Evolutionary conservation across 148 eudicot species (phyloP).

Genomic region (Diospyros kaki): DNA sequence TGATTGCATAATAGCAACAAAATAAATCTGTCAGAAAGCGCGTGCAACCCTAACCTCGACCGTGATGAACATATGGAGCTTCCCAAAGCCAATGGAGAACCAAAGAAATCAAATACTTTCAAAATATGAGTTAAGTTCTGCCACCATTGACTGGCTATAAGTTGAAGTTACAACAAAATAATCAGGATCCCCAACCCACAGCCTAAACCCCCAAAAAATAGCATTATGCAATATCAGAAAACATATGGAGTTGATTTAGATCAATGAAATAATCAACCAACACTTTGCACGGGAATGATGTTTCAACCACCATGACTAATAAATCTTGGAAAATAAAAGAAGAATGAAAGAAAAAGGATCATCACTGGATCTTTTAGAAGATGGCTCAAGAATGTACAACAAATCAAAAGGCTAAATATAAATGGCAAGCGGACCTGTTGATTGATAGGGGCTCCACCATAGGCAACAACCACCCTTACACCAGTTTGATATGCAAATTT

Average conservation of each 20-base stretch:
- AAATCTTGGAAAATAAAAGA: neutral
- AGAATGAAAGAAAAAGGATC: neutral
- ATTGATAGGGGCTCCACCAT: constrained; percentile 55
- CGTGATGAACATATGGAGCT: neutral
- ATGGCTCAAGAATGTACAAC: neutral
- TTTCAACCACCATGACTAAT: neutral
- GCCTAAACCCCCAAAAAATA: neutral
- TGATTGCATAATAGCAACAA: neutral
- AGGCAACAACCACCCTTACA: constrained; percentile 48
- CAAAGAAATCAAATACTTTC: neutral
- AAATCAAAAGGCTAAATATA: neutral
- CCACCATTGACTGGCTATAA: no score
- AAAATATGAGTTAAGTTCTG: neutral
- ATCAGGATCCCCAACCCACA: neutral
- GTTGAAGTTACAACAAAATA: no score
- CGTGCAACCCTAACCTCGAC: neutral
- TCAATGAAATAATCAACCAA: neutral
- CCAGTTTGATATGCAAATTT: constrained; percentile 58
- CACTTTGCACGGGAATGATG: neutral
- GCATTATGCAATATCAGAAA: neutral
- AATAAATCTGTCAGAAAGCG: neutral
- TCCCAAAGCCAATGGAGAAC: neutral
- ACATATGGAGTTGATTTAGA: neutral
- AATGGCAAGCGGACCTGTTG: constrained; percentile 30
- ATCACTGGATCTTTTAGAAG: neutral